phyloP scores from a whole-genome alignment of 441 rosid species.

The Aquilaria agallochum region DNA sequence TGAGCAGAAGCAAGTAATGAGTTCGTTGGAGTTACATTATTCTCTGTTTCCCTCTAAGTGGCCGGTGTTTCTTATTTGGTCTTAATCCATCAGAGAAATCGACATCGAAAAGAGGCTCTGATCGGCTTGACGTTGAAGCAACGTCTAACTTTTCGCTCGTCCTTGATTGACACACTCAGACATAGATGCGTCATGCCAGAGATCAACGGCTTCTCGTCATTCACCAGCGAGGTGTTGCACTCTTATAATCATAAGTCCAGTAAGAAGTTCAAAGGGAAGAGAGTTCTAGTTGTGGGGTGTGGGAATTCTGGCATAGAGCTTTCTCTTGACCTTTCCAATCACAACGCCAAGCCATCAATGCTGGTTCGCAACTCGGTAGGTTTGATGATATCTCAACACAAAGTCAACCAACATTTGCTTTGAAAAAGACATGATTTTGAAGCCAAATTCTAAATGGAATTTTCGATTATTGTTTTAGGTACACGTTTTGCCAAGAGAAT shows the following conservation, averaged over 20 bases:
- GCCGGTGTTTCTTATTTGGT: too few relatives aligned
- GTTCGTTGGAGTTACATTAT: too few relatives aligned
- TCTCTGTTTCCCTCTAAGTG: too few relatives aligned
- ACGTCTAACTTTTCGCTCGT: too few relatives aligned
- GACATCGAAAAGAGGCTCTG: too few relatives aligned
- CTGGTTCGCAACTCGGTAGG: slow-evolving; percentile 68
- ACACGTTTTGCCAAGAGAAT: slow-evolving; percentile 71
- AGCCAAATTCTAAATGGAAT: slow-evolving; percentile 9
- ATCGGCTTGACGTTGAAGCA: too few relatives aligned
- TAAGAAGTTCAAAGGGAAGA: slow-evolving; percentile 41
- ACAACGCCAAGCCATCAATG: slow-evolving; percentile 54
- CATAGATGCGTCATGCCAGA: slow-evolving; percentile 38
- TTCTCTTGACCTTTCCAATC: slow-evolving; percentile 63
- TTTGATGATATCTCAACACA: neutral
- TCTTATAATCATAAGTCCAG: slow-evolving; percentile 65
- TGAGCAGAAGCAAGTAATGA: too few relatives aligned
- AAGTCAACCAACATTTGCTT: too few relatives aligned
- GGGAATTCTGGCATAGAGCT: slow-evolving; percentile 85
- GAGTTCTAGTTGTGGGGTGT: slow-evolving; percentile 66
- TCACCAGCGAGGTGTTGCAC: slow-evolving; percentile 54
- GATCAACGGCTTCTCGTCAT: slow-evolving; percentile 50
- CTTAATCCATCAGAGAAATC: too few relatives aligned
- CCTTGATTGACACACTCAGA: too few relatives aligned
- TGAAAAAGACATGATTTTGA: neutral
- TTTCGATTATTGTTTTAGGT: slow-evolving; percentile 31